These are phyloP conservation scores for Candida piceae DNA, from an alignment of 805 yeast species.

Conservation along the genomic window DNA sequence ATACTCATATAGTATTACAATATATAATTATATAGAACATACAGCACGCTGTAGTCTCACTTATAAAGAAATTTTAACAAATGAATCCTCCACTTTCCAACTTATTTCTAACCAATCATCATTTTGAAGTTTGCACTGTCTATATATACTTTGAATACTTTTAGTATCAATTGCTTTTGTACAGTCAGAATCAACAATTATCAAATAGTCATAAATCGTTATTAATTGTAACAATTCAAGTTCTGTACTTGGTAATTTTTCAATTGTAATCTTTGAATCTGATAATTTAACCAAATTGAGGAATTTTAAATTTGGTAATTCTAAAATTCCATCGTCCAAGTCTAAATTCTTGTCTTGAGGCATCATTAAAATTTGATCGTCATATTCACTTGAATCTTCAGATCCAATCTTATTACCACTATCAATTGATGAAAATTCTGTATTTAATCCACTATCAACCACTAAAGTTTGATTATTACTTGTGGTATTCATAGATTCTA, in stretches of 20 bases:
- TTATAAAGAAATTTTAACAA: constrained; percentile 10
- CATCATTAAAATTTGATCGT: constrained; percentile 8
- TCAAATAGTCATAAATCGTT: constrained; percentile 33
- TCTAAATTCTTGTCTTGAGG: too few species aligned
- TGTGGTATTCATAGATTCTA: constrained; percentile 6
- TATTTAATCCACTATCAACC: constrained; percentile 8
- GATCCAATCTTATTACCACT: constrained; percentile 10
- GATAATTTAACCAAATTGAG: constrained; percentile 22
- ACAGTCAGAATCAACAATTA: constrained; percentile 8
- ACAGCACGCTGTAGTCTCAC: neutral
- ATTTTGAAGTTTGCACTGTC: constrained; percentile 17
- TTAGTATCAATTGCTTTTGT: constrained; percentile 14
- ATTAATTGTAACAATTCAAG: constrained; percentile 31
- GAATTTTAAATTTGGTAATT: constrained; percentile 16
- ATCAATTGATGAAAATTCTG: constrained; percentile 11
- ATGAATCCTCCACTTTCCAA: constrained; percentile 24
- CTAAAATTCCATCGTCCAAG: constrained; percentile 15
- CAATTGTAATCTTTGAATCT: constrained; percentile 21
- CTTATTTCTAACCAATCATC: constrained; percentile 22
- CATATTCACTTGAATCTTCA: constrained; percentile 12
- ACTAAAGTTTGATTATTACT: neutral
- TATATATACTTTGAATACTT: constrained; percentile 16
- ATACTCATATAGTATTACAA: too few species aligned
- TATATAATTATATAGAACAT: too few species aligned
- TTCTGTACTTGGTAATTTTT: constrained; percentile 27